Evolutionary conservation across 2,329 filamentous ascomycete genomes (phyloP).

Genomic region (Hypomyces perniciosus): DNA sequence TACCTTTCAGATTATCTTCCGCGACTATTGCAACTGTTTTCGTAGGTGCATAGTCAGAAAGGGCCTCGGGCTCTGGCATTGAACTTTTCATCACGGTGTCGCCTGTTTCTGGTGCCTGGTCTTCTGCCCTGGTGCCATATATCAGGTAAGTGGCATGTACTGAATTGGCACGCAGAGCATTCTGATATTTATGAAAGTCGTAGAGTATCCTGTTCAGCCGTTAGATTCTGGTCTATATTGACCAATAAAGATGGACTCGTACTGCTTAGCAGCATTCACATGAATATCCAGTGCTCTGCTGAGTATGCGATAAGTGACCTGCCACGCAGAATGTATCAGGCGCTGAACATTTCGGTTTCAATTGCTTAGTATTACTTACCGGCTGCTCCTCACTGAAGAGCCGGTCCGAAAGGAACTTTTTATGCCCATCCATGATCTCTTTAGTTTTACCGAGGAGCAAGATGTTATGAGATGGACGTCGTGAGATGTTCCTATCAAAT

Average conservation of each 20-base stretch:
- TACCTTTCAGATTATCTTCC: conserved; percentile 68
- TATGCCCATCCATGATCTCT: conserved; percentile 54
- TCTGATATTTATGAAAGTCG: conserved; percentile 75
- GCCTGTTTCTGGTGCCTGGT: conserved; percentile 41
- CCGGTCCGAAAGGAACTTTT: conserved; percentile 66
- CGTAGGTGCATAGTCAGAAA: conserved; percentile 46
- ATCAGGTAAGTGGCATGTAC: conserved; percentile 93
- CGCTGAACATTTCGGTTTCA: neutral
- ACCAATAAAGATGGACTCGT: conserved; percentile 7
- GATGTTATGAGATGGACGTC: too few relatives aligned
- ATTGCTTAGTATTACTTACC: conserved; percentile 39
- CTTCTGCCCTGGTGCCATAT: conserved; percentile 56
- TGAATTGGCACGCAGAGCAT: conserved; percentile 71
- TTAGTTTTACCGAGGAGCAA: neutral
- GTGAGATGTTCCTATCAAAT: too few relatives aligned
- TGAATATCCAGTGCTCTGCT: conserved; percentile 80
- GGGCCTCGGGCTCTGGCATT: conserved; percentile 42
- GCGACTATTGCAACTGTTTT: conserved; percentile 60
- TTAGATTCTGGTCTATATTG: neutral
- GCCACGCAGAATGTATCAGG: conserved; percentile 2
- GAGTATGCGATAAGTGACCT: conserved; percentile 84
- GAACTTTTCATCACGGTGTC: conserved; percentile 68
- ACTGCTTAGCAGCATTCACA: conserved; percentile 86
- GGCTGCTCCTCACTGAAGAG: conserved; percentile 70
- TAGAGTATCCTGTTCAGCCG: conserved; percentile 67